Conservation (phyloP, 2,329 filamentous ascomycete genomes). For the Akanthomyces muscarius region DNA sequence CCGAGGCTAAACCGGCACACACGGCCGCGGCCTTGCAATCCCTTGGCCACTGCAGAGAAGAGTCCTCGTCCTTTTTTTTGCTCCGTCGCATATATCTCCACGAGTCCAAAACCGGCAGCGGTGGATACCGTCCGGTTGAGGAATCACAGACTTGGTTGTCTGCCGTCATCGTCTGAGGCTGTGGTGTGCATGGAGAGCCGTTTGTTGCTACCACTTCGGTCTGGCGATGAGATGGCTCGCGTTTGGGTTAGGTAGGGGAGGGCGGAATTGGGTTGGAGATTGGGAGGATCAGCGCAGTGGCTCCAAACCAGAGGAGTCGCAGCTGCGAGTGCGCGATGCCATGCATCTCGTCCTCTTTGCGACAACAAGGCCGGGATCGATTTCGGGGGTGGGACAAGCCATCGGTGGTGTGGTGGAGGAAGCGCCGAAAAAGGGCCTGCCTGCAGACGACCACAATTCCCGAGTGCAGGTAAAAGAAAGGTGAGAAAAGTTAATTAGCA, state of each 20-base stretch:
- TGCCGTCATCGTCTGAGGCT: neutral
- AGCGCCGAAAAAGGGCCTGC: too few species aligned
- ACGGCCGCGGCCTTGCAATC: neutral
- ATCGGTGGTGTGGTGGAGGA: too few species aligned
- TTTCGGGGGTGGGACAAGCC: too few species aligned
- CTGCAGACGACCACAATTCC: too few species aligned
- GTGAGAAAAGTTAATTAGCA: too few species aligned
- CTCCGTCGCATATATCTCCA: neutral
- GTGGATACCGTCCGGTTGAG: neutral
- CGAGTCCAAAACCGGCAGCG: slow-evolving; percentile 10
- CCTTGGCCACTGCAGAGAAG: neutral
- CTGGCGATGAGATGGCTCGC: neutral
- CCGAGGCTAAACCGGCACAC: neutral
- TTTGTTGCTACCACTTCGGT: neutral
- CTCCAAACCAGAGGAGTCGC: slow-evolving; percentile 15
- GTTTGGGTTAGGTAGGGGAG: neutral
- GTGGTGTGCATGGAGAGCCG: neutral
- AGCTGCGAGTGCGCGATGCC: slow-evolving; percentile 9
- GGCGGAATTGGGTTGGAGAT: neutral
- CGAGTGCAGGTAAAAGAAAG: neutral
- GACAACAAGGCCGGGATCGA: too few species aligned
- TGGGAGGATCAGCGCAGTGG: slow-evolving; percentile 5
- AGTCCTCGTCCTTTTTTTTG: neutral
- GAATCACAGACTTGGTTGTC: neutral
- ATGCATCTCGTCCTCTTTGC: neutral